Conservation (phyloP, 2,329 filamentous ascomycete species). For the Colletotrichum caudatum region DNA sequence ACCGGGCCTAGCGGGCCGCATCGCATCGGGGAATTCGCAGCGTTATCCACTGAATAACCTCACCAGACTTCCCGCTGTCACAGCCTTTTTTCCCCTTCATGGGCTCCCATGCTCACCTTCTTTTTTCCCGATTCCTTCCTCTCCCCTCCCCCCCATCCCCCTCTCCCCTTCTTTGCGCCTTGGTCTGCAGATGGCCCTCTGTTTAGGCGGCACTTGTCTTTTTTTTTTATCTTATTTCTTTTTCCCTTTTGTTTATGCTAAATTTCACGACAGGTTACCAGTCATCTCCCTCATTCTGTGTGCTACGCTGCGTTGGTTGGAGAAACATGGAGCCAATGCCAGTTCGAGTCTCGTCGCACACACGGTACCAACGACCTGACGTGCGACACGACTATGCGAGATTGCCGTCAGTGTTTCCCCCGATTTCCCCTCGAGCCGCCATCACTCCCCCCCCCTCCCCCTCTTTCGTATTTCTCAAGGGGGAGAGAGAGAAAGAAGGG, state of each 20-base stretch:
- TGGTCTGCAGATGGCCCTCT: not conserved
- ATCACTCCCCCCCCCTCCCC: not conserved
- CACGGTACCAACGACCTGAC: slow-evolving; percentile 30
- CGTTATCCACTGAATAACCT: slow-evolving; percentile 41
- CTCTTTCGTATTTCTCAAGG: not conserved
- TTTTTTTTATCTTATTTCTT: not conserved
- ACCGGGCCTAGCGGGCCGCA: not conserved
- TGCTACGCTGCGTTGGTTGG: too few species aligned
- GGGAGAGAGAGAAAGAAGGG: too few species aligned
- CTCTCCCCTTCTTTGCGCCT: not conserved
- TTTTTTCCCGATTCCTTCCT: not conserved
- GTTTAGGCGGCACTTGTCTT: not conserved
- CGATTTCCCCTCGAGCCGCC: slow-evolving; percentile 1
- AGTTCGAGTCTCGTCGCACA: slow-evolving; percentile 19
- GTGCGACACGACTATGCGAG: slow-evolving; percentile 37
- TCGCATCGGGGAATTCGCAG: slow-evolving; percentile 26
- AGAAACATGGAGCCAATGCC: slow-evolving; percentile 6
- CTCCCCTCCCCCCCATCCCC: not conserved
- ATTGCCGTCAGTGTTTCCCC: slow-evolving; percentile 29
- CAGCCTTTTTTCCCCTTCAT: slow-evolving; percentile 1
- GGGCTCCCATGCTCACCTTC: slow-evolving; percentile 21
- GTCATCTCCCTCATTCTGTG: not conserved
- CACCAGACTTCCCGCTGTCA: slow-evolving; percentile 39
- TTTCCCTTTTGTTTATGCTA: not conserved
- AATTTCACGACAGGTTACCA: not conserved